phyloP scores from a whole-genome alignment of 2,329 filamentous ascomycete genomes.

The Ophiostoma ips region DNA sequence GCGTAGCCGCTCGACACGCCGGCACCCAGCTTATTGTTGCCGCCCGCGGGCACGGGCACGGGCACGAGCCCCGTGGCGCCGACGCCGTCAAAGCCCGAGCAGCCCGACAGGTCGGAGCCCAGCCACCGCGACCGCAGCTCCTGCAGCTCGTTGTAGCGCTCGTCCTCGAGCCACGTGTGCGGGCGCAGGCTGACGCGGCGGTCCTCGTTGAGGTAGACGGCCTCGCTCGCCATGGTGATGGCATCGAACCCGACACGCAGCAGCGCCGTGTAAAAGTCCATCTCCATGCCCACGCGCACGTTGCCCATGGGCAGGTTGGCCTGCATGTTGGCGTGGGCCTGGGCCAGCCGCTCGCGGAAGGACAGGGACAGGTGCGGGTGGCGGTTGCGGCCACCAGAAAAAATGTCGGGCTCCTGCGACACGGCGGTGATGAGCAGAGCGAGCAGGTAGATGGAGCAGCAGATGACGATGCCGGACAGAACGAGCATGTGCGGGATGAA shows the following conservation, averaged over 20 bases:
- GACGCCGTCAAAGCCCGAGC: slow-evolving; percentile 36
- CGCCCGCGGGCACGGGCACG: slow-evolving; percentile 36
- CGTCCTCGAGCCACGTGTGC: slow-evolving; percentile 86
- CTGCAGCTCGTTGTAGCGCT: slow-evolving; percentile 66
- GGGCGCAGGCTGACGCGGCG: slow-evolving; percentile 56
- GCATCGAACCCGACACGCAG: slow-evolving; percentile 77
- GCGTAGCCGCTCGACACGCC: slow-evolving; percentile 44
- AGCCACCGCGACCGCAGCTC: slow-evolving; percentile 38
- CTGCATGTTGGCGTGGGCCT: slow-evolving; percentile 80
- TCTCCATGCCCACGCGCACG: slow-evolving; percentile 67
- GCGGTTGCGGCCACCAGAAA: not conserved
- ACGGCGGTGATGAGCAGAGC: slow-evolving; percentile 65
- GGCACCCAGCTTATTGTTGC: slow-evolving; percentile 27
- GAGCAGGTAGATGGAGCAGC: slow-evolving; percentile 60
- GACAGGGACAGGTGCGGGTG: slow-evolving; percentile 26
- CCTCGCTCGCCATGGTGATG: slow-evolving; percentile 86
- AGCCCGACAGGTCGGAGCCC: slow-evolving; percentile 30
- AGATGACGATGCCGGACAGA: slow-evolving; percentile 61
- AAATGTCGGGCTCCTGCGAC: slow-evolving; percentile 13
- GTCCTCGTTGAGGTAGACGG: slow-evolving; percentile 87
- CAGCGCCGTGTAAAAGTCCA: slow-evolving; percentile 91
- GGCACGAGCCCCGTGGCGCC: slow-evolving; percentile 43
- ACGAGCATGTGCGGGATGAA: slow-evolving; percentile 93
- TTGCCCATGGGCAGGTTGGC: slow-evolving; percentile 75
- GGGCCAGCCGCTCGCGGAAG: slow-evolving; percentile 46